These are phyloP conservation scores for Paraphoma sp. DNA, from an alignment of 2,329 filamentous ascomycete species.

Conservation along the genomic window DNA sequence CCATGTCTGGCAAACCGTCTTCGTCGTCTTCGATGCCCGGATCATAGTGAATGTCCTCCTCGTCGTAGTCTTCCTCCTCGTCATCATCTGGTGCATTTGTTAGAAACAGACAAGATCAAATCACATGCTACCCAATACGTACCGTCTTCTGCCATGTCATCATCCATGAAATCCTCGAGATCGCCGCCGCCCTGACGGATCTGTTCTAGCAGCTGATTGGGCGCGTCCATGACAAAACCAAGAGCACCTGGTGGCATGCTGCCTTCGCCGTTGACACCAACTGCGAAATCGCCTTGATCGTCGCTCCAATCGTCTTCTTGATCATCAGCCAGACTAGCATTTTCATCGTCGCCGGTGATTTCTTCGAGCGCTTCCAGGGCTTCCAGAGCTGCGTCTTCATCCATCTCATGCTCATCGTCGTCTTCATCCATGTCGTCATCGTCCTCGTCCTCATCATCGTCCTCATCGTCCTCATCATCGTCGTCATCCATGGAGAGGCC, in stretches of 20 bases:
- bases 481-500: slow-evolving; percentile 61
- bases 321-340: slow-evolving; percentile 52
- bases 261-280: slow-evolving; percentile 58
- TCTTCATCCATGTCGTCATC: slow-evolving; percentile 51
- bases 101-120: slow-evolving; percentile 40
- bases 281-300: slow-evolving; percentile 54
- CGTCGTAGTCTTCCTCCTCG: slow-evolving; percentile 74
- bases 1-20: slow-evolving; percentile 48
- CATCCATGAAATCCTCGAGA: slow-evolving; percentile 61
- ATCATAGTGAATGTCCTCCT: slow-evolving; percentile 67
- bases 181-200: slow-evolving; percentile 54
- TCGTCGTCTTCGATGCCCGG: slow-evolving; percentile 58
- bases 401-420: slow-evolving; percentile 51
- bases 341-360: slow-evolving; percentile 56
- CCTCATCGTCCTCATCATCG: slow-evolving; percentile 52
- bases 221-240: slow-evolving; percentile 45
- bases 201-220: slow-evolving; percentile 47
- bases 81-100: slow-evolving; percentile 51
- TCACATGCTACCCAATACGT: slow-evolving; percentile 48
- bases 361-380: slow-evolving; percentile 50
- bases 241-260: slow-evolving; percentile 54
- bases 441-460: slow-evolving; percentile 60
- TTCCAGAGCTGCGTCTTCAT: slow-evolving; percentile 54
- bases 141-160: slow-evolving; percentile 66
- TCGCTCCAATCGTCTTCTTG: slow-evolving; percentile 53